These are phyloP conservation scores for Pichiaceae sp. DNA, from an alignment of 1,139 yeast genomes.

Conservation along the genomic window DNA sequence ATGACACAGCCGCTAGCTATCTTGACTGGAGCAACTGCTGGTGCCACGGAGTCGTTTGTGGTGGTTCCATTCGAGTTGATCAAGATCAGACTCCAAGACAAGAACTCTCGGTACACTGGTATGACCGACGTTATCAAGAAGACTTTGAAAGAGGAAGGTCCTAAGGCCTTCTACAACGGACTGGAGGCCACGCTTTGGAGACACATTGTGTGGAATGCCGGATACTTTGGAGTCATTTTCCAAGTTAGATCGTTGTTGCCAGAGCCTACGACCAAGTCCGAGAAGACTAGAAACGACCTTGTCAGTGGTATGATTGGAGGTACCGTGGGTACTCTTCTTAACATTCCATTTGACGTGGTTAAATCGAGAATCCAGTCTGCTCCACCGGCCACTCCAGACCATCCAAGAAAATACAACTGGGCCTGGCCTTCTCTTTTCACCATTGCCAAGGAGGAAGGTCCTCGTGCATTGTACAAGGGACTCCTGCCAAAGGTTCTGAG, in stretches of 20 bases:
- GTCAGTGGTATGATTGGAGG: constrained; percentile 95
- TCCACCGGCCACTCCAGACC: constrained; percentile 30
- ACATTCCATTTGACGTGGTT: constrained; percentile 97
- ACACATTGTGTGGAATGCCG: constrained; percentile 96
- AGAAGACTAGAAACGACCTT: constrained; percentile 79
- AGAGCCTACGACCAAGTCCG: constrained; percentile 55
- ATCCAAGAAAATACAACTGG: constrained; percentile 67
- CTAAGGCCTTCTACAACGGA: constrained; percentile 84
- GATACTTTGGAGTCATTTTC: constrained; percentile 92
- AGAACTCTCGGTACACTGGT: constrained; percentile 71
- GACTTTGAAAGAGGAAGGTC: constrained; percentile 69
- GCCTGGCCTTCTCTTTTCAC: constrained; percentile 70
- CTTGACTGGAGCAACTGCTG: constrained; percentile 96
- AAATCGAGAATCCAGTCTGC: constrained; percentile 95
- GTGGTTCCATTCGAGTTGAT: constrained; percentile 94
- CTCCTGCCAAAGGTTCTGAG: constrained; percentile 95
- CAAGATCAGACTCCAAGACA: constrained; percentile 86
- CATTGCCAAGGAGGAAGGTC: constrained; percentile 85
- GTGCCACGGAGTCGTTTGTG: constrained; percentile 92
- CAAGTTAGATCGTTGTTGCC: constrained; percentile 80
- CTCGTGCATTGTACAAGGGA: constrained; percentile 83
- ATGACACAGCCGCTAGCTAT: constrained; percentile 81
- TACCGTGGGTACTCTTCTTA: constrained; percentile 84
- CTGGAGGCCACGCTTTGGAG: constrained; percentile 97
- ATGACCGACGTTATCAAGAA: constrained; percentile 75